phyloP scores from a whole-genome alignment of 2,329 filamentous ascomycete genomes.

The Aspergillus candidus region DNA sequence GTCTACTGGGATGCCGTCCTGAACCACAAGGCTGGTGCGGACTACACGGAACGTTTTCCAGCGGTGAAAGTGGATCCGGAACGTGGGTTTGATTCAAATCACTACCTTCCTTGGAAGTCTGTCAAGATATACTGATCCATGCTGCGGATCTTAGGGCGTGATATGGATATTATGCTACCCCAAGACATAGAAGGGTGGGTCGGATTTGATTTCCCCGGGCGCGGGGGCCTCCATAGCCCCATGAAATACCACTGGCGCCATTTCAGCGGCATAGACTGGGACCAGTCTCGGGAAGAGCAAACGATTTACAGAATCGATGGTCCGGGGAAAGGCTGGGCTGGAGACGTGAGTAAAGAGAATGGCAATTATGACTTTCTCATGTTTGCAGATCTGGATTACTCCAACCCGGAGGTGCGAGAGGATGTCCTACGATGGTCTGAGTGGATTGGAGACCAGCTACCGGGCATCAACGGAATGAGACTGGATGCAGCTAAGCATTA shows the following conservation, averaged over 20 bases:
- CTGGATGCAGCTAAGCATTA: conserved; percentile 71
- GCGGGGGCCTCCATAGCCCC: conserved; percentile 53
- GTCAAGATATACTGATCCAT: neutral
- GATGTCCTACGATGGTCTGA: conserved; percentile 63
- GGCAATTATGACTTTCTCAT: conserved; percentile 67
- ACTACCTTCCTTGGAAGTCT: neutral
- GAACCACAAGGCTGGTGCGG: conserved; percentile 66
- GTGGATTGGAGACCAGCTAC: conserved; percentile 58
- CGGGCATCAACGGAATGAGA: conserved; percentile 60
- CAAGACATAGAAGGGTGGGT: conserved; percentile 64
- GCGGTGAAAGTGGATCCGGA: conserved; percentile 59
- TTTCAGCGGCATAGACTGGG: conserved; percentile 64
- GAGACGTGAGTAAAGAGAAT: conserved; percentile 55
- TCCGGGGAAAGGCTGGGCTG: conserved; percentile 58
- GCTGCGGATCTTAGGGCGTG: conserved; percentile 42
- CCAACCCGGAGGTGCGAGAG: conserved; percentile 55
- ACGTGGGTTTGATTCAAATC: conserved; percentile 19
- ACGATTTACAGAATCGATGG: conserved; percentile 62
- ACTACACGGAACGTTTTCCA: conserved; percentile 56
- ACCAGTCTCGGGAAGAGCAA: conserved; percentile 50
- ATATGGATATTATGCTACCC: conserved; percentile 47
- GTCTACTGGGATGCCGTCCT: conserved; percentile 66
- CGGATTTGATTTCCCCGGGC: conserved; percentile 59
- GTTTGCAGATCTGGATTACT: conserved; percentile 65
- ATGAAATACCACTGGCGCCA: conserved; percentile 62